Percentiles rank a stretch among this genome's conserved stretches.
phyloP scores from a whole-genome alignment of 176 grass and related monocot genomes.

The Oryza glumipatula region DNA sequence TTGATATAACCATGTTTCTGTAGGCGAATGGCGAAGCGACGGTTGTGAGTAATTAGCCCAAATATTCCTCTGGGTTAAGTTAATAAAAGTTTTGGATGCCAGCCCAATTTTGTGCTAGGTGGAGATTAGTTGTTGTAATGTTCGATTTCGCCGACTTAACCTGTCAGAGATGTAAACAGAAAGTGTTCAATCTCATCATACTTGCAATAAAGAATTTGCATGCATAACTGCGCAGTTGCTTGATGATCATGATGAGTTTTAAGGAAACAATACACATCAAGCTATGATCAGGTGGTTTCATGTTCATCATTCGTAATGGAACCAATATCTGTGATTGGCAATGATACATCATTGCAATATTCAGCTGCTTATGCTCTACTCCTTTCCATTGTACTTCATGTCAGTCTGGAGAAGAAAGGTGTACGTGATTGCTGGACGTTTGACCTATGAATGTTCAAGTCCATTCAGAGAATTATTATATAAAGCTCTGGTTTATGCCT shows the following conservation, averaged over 20 bases:
- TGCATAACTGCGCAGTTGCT: neutral
- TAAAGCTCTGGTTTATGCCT: no score
- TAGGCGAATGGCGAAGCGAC: conserved; percentile 30
- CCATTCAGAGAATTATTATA: no score
- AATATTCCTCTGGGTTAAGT: conserved; percentile 11
- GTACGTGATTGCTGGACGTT: no score
- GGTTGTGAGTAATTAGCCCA: neutral
- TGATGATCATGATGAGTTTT: neutral
- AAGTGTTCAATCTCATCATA: neutral
- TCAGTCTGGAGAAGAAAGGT: no score
- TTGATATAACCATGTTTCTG: conserved; percentile 35
- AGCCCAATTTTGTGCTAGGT: conserved; percentile 20
- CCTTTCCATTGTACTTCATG: no score
- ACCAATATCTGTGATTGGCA: neutral
- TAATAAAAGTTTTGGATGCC: conserved; percentile 34
- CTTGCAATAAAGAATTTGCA: neutral
- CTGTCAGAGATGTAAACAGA: neutral
- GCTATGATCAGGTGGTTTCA: neutral
- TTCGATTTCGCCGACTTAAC: conserved; percentile 25
- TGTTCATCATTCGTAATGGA: neutral
- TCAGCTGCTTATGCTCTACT: neutral
- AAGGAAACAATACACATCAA: neutral
- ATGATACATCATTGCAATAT: neutral
- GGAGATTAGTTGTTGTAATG: conserved; percentile 32
- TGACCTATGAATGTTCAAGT: no score